Evolutionary conservation across 2,329 filamentous ascomycete species (phyloP).

Genomic region (Fusarium tanahbumbuense): DNA sequence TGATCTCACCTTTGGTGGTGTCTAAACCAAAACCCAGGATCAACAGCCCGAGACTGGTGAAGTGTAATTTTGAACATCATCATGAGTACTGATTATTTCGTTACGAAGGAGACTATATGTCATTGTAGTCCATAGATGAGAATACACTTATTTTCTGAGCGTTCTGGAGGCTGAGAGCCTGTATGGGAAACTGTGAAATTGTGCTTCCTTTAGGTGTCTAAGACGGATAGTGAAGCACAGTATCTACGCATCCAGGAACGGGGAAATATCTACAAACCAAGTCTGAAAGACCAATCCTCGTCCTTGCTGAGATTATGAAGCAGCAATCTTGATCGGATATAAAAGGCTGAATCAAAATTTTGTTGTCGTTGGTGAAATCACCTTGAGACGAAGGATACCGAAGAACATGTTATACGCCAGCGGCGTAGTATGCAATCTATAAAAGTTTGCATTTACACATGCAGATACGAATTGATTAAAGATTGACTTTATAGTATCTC

Average conservation of each 20-base stretch:
- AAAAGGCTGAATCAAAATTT: neutral
- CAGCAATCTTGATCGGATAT: neutral
- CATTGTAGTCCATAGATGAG: neutral
- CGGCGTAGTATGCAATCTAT: neutral
- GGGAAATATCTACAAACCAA: neutral
- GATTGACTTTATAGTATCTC: neutral
- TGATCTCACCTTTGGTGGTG: neutral
- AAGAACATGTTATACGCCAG: neutral
- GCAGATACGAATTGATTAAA: neutral
- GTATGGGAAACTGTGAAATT: neutral
- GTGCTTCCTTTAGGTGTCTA: neutral
- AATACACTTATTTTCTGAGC: neutral
- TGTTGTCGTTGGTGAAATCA: neutral
- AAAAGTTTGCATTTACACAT: accelerated
- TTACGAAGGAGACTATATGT: neutral
- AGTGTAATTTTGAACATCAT: neutral
- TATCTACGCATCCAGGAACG: neutral
- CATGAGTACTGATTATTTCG: neutral
- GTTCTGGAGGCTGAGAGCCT: neutral
- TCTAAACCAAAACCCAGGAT: neutral
- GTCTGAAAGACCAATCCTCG: neutral
- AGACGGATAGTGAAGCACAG: neutral
- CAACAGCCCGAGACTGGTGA: neutral
- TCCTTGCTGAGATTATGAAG: neutral
- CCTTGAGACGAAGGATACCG: neutral